Evolutionary conservation across 2,329 filamentous ascomycete genomes (phyloP), one percentile per base, ranked within the genome.

Genomic region (Macroventuria anomochaeta): DNA sequence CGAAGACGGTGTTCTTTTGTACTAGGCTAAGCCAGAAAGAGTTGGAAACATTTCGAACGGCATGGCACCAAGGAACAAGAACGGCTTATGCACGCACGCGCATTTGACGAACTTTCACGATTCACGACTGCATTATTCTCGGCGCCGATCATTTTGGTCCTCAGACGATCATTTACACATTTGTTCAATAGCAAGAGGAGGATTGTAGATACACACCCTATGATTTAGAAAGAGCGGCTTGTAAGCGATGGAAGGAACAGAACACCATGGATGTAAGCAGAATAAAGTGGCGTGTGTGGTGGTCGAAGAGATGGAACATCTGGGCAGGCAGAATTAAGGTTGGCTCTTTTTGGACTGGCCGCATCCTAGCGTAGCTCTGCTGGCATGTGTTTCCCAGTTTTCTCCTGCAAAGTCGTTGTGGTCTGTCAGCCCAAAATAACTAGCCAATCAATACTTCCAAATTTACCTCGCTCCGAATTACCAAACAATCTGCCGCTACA

Each of bases 101-200:
- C 52, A 50, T 50, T 38, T 46, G 52, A 55, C 52, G 52, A 50
- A 55, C 41, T 50, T 50, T 46, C 15, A 55, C 52, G 52, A 55
- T 46, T 55, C 46, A 55, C 46, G 52, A 55, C 41, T 55, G 52
- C 52, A 55, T 55, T 32, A 25, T 50, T 38, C 11, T 48, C 39
- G 46, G 52, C 52, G 46, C 52, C 36, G 41, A 37, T 55, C 41
- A 18, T 50, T 50, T 34, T 25, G 33, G 44, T 49, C 44, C 25
- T 23, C n/a, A 43, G 23, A 49, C 11, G 44, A 36, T 17, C 21
- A 7, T 49, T 44, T 39, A 38, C 43, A 48, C 17, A 33, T 43
- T 49, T 40, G 23, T 36, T 49, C 18, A 15, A 37, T 13, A 40
- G 33, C 21, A 49, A 31, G 51, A 44, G 44, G 34, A 36, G 40